phyloP scores from a whole-genome alignment of 805 yeast species.

The Saccharomycopsis sp. region DNA sequence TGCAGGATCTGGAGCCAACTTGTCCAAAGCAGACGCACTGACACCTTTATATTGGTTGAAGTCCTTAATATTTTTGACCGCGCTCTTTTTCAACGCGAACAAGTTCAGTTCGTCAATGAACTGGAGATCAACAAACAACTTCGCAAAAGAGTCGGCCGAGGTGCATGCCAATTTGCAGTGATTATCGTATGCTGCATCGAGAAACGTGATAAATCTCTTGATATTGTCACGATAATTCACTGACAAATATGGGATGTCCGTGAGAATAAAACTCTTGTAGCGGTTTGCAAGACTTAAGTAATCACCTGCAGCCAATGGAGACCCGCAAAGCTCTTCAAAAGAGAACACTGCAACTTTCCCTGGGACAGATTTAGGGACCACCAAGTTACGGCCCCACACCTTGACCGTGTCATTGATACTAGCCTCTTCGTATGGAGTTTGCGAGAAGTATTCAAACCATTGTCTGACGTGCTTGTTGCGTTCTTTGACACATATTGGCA shows the following conservation, averaged over 20 bases:
- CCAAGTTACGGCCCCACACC: conserved; percentile 85
- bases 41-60: conserved; percentile 27
- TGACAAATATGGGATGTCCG: conserved; percentile 86
- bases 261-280: conserved; percentile 74
- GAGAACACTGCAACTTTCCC: conserved; percentile 85
- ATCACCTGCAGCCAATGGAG: conserved; percentile 89
- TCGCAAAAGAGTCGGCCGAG: conserved; percentile 76
- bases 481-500: conserved; percentile 21
- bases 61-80: conserved; percentile 31
- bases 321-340: conserved; percentile 80
- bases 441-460: conserved; percentile 80
- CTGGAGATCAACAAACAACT: conserved; percentile 81
- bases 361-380: conserved; percentile 70
- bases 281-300: conserved; percentile 74
- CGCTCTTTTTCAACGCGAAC: conserved; percentile 29
- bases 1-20: not conserved
- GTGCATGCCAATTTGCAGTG: conserved; percentile 86
- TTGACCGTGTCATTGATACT: conserved; percentile 27
- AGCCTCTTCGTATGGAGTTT: conserved; percentile 33
- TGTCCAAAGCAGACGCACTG: conserved; percentile 11
- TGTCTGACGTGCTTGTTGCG: conserved; percentile 57
- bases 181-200: conserved; percentile 93
- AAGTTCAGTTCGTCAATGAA: conserved; percentile 44
- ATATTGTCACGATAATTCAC: conserved; percentile 75
- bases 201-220: conserved; percentile 85